These are phyloP conservation scores for Fomitopsis serialis DNA, from an alignment of 768 basidiomycete genomes.

Conservation along the genomic window DNA sequence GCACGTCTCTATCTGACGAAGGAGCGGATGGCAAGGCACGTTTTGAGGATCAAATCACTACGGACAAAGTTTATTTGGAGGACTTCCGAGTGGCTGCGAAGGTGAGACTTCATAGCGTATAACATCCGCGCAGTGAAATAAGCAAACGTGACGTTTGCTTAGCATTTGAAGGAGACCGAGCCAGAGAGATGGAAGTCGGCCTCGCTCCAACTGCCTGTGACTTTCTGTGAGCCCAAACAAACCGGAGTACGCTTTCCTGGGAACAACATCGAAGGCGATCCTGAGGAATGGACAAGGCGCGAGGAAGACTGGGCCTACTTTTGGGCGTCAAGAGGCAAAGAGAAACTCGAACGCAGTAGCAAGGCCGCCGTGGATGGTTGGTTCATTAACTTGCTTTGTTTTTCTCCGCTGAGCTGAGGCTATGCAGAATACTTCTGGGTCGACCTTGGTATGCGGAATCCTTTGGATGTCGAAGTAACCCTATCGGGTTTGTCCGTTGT, in stretches of 20 bases:
- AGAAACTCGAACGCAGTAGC: constrained; percentile 46
- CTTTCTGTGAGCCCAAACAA: constrained; percentile 53
- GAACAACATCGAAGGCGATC: constrained; percentile 39
- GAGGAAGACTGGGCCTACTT: constrained; percentile 64
- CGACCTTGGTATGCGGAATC: constrained; percentile 65
- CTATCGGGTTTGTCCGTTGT: constrained; percentile 55
- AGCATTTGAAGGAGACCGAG: constrained; percentile 73
- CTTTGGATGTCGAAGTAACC: constrained; percentile 68
- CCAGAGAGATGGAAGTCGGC: constrained; percentile 34
- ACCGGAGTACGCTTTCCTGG: constrained; percentile 55
- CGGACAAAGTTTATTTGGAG: constrained; percentile 72
- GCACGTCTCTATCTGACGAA: not conserved
- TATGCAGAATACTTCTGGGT: constrained; percentile 70
- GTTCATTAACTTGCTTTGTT: constrained; percentile 4
- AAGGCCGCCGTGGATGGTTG: constrained; percentile 63
- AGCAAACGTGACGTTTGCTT: constrained; percentile 4
- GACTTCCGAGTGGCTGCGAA: constrained; percentile 86
- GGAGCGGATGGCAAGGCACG: not conserved
- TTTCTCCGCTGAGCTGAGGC: not conserved
- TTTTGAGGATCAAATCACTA: constrained; percentile 23
- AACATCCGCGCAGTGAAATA: too few relatives aligned
- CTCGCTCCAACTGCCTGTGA: constrained; percentile 58
- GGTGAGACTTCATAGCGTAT: constrained; percentile 33
- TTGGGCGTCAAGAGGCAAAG: constrained; percentile 51
- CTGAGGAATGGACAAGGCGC: constrained; percentile 52